Evolutionary conservation across 148 eudicot species (phyloP).

Genomic region (Rhododendron williamsianum): DNA sequence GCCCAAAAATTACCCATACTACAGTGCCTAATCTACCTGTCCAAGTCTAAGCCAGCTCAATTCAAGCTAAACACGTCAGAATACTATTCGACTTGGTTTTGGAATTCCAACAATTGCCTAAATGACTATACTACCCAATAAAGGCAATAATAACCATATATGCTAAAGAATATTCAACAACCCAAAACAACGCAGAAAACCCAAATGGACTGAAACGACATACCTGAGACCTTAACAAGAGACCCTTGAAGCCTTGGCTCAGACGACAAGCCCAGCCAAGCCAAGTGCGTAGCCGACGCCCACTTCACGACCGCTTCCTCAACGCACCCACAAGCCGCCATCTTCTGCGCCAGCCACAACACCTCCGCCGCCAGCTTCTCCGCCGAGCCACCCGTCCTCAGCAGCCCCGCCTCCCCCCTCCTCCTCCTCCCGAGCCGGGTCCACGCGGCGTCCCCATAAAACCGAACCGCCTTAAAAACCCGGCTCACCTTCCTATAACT

Average conservation of each 20-base stretch:
- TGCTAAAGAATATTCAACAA: not conserved
- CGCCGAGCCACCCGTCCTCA: constrained; percentile 25
- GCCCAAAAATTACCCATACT: not conserved
- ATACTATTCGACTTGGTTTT: not conserved
- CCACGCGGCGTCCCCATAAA: constrained; percentile 27
- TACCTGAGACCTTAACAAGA: constrained; percentile 73
- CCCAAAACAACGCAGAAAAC: not conserved
- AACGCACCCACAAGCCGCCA: constrained; percentile 59
- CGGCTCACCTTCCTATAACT: constrained; percentile 19
- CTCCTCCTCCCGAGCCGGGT: constrained; percentile 21
- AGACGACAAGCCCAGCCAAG: constrained; percentile 48
- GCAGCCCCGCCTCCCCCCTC: not conserved
- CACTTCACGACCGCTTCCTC: constrained; percentile 53
- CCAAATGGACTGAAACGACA: not conserved
- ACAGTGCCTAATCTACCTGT: not conserved
- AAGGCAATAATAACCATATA: no score
- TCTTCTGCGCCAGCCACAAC: constrained; percentile 62
- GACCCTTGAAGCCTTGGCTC: constrained; percentile 69
- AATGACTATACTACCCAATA: not conserved
- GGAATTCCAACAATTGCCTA: not conserved
- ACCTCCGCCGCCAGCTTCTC: constrained; percentile 80
- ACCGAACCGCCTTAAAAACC: constrained; percentile 26
- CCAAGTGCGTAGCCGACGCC: constrained; percentile 60
- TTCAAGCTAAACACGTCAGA: not conserved
- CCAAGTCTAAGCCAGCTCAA: not conserved